Conservation (phyloP, 768 basidiomycete genomes). For the Tricholoma terreum region DNA sequence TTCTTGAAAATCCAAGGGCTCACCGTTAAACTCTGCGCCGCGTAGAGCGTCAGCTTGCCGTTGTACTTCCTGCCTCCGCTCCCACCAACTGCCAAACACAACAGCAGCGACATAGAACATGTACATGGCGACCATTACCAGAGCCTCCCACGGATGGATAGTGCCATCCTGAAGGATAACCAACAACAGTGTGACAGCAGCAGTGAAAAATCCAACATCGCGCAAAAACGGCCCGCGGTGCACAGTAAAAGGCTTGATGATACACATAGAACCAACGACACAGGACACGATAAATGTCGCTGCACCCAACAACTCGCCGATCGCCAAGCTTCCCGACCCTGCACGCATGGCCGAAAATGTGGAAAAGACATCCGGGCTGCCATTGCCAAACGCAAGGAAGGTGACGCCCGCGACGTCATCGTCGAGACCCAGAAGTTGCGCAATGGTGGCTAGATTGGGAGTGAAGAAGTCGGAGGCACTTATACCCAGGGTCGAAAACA, state of each 20-base stretch:
- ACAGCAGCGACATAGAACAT: slow-evolving; percentile 74
- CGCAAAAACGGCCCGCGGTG: slow-evolving; percentile 78
- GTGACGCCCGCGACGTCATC: slow-evolving; percentile 97
- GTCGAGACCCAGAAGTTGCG: slow-evolving; percentile 79
- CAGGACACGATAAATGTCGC: slow-evolving; percentile 95
- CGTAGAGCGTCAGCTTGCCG: slow-evolving; percentile 48
- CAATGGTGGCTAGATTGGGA: slow-evolving; percentile 90
- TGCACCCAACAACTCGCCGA: slow-evolving; percentile 94
- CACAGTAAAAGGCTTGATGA: slow-evolving; percentile 93
- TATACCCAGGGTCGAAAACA: slow-evolving; percentile 95
- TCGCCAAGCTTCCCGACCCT: slow-evolving; percentile 82
- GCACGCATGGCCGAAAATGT: slow-evolving; percentile 92
- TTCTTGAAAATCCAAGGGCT: slow-evolving; percentile 37
- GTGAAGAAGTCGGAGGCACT: slow-evolving; percentile 97
- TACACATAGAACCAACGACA: slow-evolving; percentile 96
- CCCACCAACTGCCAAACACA: slow-evolving; percentile 75
- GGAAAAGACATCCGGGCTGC: slow-evolving; percentile 93
- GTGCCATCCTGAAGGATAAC: slow-evolving; percentile 73
- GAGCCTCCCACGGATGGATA: slow-evolving; percentile 73
- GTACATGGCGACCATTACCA: slow-evolving; percentile 69
- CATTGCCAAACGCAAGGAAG: slow-evolving; percentile 95
- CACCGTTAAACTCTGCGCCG: slow-evolving; percentile 57
- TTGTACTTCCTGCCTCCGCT: slow-evolving; percentile 48
- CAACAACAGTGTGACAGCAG: slow-evolving; percentile 74
- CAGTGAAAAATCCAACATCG: slow-evolving; percentile 93